Conservation (phyloP, 2,329 filamentous ascomycete genomes). For the Trichoderma harzianum region DNA sequence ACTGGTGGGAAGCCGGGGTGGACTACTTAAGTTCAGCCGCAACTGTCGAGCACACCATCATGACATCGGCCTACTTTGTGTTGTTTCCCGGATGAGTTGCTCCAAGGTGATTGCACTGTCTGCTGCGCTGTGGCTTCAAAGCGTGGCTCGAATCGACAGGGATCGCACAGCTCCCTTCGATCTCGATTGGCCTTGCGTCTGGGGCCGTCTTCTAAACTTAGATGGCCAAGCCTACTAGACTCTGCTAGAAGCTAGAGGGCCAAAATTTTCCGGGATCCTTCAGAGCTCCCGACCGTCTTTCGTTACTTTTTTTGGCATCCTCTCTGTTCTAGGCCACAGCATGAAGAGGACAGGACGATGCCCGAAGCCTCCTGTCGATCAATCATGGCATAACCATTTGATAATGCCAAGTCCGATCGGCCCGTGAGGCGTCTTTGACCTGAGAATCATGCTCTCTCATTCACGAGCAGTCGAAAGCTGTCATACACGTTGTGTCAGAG, state of each 20-base stretch:
- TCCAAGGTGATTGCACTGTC: background rate
- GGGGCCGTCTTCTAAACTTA: constrained; percentile 4
- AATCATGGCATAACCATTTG: background rate
- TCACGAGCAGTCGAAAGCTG: background rate
- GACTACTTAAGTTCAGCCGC: constrained; percentile 13
- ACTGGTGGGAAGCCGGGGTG: background rate
- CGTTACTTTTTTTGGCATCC: constrained; percentile 1
- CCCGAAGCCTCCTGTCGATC: constrained; percentile 13
- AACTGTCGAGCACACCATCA: constrained; percentile 13
- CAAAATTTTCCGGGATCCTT: background rate
- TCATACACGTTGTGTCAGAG: background rate
- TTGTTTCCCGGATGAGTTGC: background rate
- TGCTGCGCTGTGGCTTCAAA: background rate
- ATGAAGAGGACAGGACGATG: background rate
- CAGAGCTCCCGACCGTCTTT: background rate
- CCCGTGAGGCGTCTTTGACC: background rate
- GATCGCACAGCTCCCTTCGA: background rate
- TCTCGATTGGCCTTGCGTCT: constrained; percentile 7
- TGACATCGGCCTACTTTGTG: background rate
- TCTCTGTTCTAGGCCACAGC: background rate
- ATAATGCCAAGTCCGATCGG: constrained; percentile 4
- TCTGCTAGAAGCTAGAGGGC: background rate
- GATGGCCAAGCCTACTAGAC: background rate
- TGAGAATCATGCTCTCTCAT: background rate
- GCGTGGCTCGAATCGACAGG: background rate